Evolutionary conservation across 106 monocot species (phyloP).

Genomic region (Dioscorea zingiberensis): DNA sequence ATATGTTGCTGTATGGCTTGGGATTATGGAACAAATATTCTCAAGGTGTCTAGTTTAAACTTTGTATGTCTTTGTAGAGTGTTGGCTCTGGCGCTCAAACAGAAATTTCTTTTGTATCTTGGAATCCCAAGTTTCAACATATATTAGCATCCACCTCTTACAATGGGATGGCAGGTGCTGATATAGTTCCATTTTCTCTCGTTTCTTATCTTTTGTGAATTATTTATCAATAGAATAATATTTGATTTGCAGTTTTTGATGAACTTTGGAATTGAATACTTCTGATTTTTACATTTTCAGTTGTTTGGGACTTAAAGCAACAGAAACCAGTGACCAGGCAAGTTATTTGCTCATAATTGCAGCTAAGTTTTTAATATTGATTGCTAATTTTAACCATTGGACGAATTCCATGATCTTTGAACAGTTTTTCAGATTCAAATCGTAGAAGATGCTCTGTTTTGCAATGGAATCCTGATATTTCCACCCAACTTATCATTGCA

Average conservation of each 20-base stretch:
- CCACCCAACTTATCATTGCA: constrained; percentile 80
- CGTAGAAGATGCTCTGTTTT: constrained; percentile 88
- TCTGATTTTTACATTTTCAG: constrained; percentile 22
- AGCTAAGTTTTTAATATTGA: no score
- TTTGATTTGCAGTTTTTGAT: no score
- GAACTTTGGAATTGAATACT: background rate
- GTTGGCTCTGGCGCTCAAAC: constrained; percentile 65
- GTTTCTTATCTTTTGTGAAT: no score
- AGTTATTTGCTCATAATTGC: constrained; percentile 14
- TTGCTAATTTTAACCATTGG: no score
- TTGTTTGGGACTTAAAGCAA: constrained; percentile 89
- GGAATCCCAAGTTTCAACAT: constrained; percentile 88
- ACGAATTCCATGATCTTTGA: background rate
- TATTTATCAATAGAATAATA: no score
- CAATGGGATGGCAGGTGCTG: constrained; percentile 75
- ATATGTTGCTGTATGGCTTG: no score
- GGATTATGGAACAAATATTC: no score
- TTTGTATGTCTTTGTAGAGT: constrained; percentile 23
- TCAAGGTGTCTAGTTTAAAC: no score
- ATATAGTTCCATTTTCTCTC: background rate
- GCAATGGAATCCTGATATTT: constrained; percentile 98
- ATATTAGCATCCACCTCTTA: constrained; percentile 90
- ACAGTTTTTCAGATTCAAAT: constrained; percentile 82
- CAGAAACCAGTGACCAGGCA: constrained; percentile 86
- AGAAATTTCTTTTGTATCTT: constrained; percentile 85